Evolutionary conservation across 1,284 basidiomycete genomes (phyloP), one percentile per base, ranked within the genome.

Genomic region (Cutaneotrichosporon sp.): DNA sequence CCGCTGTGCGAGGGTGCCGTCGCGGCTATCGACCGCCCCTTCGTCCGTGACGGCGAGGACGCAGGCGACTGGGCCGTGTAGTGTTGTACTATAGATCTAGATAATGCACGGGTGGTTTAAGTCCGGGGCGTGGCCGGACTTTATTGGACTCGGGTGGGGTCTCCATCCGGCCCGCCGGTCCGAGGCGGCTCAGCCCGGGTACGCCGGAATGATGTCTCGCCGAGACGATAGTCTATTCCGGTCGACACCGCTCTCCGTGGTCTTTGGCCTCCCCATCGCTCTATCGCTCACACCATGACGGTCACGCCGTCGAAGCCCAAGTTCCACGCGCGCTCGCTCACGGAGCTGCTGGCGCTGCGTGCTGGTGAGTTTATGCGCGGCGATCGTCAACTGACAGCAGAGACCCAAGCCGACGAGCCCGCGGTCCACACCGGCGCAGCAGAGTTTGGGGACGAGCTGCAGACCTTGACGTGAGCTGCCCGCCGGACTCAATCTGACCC

Each of bases 1-100:
- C 92, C 93, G 29, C 80, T 97, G 63, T 97, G 95, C 77, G 93
- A 97, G 76, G 75, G 89, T 62, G 87, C 92, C 10, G 85, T 97
- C 38, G 87, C 84, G 7, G 89, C 89, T 7, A 78, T 97, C 67
- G 92, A 97, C 77, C 89, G 86, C 77, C 88, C 91, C 16, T 97
- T 97, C 74, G 84, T 94, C 51, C 83, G 84, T 70, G 85, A 88
- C 38, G 89, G 86, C n/a, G 92, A 95, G 78, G 82, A 86, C 58
- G 89, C 91, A 74, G 83, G 83, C 46, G 91, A 89, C 63, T 93
- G 91, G 91, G 84, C 86, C 62, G 79, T 95, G 65, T 95, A 83
- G 54, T 20, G 38, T 45, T 54, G 52, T 54, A 38, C 34, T n/a
- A 22, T 54, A 43, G 13, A 18, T 20, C 45, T 47, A 47, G 45